A percentile compares a stretch with the other conserved stretches of the same genome.
These are phyloP conservation scores for Saposhnikovia divaricata DNA, from an alignment of 129 eudicot species.

Conservation along the genomic window DNA sequence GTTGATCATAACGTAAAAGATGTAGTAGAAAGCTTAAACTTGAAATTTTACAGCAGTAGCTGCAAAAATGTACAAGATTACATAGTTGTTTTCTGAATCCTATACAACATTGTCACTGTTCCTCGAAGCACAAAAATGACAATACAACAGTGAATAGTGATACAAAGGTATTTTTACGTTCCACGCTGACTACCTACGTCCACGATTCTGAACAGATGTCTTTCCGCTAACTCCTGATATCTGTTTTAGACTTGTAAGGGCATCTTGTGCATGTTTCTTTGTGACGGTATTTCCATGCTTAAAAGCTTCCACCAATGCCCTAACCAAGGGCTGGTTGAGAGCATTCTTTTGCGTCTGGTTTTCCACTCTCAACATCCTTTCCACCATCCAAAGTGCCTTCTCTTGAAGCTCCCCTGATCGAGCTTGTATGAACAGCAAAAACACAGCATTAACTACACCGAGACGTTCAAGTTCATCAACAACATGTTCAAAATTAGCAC, in stretches of 20 bases:
- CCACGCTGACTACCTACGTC: background rate
- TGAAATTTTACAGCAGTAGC: background rate
- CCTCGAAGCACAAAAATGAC: background rate
- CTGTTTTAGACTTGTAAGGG: constrained; percentile 33
- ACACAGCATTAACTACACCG: constrained; percentile 25
- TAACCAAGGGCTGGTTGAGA: constrained; percentile 27
- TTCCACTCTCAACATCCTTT: constrained; percentile 30
- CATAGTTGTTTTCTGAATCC: background rate
- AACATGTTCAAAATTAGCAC: constrained; percentile 12
- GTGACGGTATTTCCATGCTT: constrained; percentile 29
- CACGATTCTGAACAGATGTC: constrained; percentile 19
- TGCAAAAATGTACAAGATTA: background rate
- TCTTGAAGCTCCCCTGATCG: constrained; percentile 38
- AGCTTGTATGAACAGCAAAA: constrained; percentile 31
- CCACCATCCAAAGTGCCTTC: constrained; percentile 34
- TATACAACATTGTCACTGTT: background rate
- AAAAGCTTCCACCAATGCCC: constrained; percentile 40
- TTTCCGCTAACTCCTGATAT: constrained; percentile 38
- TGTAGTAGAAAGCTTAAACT: background rate
- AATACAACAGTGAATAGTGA: background rate
- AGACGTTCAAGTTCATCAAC: constrained; percentile 27
- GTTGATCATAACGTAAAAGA: background rate
- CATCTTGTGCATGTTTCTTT: constrained; percentile 37
- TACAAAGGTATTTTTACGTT: background rate
- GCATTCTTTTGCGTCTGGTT: constrained; percentile 15